Evolutionary conservation across 2,329 filamentous ascomycete genomes (phyloP).

Genomic region (Alternaria hordeiaustralica): DNA sequence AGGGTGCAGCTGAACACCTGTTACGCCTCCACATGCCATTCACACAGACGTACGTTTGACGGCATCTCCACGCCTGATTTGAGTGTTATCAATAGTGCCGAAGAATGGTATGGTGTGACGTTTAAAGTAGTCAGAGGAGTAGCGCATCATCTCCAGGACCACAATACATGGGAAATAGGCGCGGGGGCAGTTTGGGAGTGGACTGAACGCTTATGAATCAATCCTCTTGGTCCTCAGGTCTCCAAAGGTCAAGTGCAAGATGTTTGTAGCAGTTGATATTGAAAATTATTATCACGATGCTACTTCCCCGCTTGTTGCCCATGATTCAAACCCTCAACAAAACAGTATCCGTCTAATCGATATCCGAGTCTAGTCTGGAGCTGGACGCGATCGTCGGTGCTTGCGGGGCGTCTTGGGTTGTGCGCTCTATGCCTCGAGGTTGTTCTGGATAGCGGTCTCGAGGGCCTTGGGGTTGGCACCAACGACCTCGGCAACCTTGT

Average conservation of each 20-base stretch:
- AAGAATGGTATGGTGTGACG: conserved; percentile 45
- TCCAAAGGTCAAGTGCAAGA: background rate
- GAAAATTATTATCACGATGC: conserved; percentile 25
- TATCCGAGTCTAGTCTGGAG: conserved; percentile 13
- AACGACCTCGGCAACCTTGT: conserved; percentile 75
- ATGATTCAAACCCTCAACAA: background rate
- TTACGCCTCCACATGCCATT: conserved; percentile 10
- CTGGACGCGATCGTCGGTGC: conserved; percentile 12
- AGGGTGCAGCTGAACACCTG: conserved; percentile 18
- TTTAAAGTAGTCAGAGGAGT: conserved; percentile 53
- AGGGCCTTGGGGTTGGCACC: conserved; percentile 81
- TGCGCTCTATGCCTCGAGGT: conserved; percentile 31
- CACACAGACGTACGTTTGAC: conserved; percentile 16
- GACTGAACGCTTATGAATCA: conserved; percentile 30
- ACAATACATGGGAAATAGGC: conserved; percentile 57
- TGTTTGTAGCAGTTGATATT: conserved; percentile 12
- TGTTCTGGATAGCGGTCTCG: conserved; percentile 57
- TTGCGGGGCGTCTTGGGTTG: conserved; percentile 1
- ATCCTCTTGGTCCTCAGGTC: background rate
- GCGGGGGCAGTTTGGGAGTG: conserved; percentile 56
- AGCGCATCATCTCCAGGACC: conserved; percentile 63
- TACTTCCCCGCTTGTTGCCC: conserved; percentile 6
- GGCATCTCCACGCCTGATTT: conserved; percentile 16
- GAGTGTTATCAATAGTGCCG: background rate
- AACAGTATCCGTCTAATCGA: conserved; percentile 5